Percentiles rank a stretch among this genome's conserved stretches.
These are phyloP conservation scores for Aspergillus latus DNA, from an alignment of 2,329 filamentous ascomycete species.

Conservation along the genomic window DNA sequence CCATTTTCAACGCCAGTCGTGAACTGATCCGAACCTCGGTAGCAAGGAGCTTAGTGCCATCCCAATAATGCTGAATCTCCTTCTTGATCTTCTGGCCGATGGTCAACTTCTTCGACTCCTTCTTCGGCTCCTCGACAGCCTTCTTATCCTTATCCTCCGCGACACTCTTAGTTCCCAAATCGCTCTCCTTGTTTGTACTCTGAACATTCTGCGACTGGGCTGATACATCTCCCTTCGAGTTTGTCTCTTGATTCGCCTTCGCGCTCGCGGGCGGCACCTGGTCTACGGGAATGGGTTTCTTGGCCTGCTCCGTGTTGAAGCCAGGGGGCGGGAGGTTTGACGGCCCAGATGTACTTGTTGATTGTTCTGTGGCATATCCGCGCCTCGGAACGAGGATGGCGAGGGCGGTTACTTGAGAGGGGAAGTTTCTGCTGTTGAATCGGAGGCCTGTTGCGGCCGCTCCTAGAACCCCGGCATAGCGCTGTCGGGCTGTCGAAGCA, in stretches of 20 bases:
- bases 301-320: conserved; percentile 83
- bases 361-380: conserved; percentile 58
- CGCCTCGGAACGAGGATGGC: conserved; percentile 57
- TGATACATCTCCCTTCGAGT: conserved; percentile 39
- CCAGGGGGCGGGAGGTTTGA: conserved; percentile 72
- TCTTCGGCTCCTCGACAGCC: conserved; percentile 58
- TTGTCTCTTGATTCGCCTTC: conserved; percentile 39
- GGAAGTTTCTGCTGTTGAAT: conserved; percentile 41
- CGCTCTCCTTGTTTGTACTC: conserved; percentile 54
- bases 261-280: conserved; percentile 31
- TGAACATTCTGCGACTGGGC: conserved; percentile 47
- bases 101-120: conserved; percentile 82
- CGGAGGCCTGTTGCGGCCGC: conserved; percentile 35
- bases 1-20: conserved; percentile 92
- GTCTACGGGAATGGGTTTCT: conserved; percentile 73
- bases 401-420: conserved; percentile 55
- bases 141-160: conserved; percentile 55
- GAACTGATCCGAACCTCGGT: conserved; percentile 93
- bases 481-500: conserved; percentile 30
- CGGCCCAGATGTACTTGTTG: conserved; percentile 46
- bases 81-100: conserved; percentile 92
- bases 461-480: conserved; percentile 32
- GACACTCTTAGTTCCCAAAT: conserved; percentile 62
- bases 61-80: conserved; percentile 93
- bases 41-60: conserved; percentile 91